Conservation (phyloP, 2,329 filamentous ascomycete species). For the Hypoxylon sp. region DNA sequence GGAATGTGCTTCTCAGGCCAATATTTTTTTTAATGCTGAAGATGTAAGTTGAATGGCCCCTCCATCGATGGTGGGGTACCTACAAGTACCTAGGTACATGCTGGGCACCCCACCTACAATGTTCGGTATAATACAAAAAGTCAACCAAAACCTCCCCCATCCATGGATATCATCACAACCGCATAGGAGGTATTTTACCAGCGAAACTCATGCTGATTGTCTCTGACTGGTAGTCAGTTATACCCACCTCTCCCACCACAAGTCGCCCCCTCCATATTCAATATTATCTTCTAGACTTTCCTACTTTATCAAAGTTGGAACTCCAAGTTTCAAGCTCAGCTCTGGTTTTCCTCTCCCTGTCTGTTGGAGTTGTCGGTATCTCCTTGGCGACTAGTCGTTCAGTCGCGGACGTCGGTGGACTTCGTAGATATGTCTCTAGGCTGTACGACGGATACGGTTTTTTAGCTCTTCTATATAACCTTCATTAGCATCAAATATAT, state of each 20-base stretch:
- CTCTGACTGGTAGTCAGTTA: not conserved
- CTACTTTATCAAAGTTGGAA: constrained; percentile 21
- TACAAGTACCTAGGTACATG: constrained; percentile 3
- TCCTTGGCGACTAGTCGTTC: constrained; percentile 30
- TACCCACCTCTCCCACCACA: not conserved
- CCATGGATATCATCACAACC: not conserved
- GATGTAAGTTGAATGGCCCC: constrained; percentile 14
- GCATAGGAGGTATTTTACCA: not conserved
- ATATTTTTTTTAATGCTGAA: constrained; percentile 4
- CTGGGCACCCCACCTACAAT: not conserved
- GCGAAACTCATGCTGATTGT: not conserved
- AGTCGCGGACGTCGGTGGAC: constrained; percentile 24
- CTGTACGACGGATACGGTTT: constrained; percentile 23
- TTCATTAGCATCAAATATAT: constrained; percentile 10
- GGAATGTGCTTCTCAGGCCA: not conserved
- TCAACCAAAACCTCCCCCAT: no score
- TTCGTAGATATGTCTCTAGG: constrained; percentile 33
- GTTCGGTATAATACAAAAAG: not conserved
- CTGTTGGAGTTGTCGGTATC: constrained; percentile 9
- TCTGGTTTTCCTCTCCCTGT: constrained; percentile 4
- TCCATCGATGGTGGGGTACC: not conserved
- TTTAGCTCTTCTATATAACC: constrained; percentile 12
- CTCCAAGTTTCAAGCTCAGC: constrained; percentile 28
- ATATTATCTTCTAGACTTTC: constrained; percentile 3
- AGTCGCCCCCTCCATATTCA: not conserved